A percentile compares a stretch with the other conserved stretches of the same genome.
These are phyloP conservation scores for Aspergillus carbonarius DNA, from an alignment of 2,329 filamentous ascomycete genomes.

Conservation along the genomic window DNA sequence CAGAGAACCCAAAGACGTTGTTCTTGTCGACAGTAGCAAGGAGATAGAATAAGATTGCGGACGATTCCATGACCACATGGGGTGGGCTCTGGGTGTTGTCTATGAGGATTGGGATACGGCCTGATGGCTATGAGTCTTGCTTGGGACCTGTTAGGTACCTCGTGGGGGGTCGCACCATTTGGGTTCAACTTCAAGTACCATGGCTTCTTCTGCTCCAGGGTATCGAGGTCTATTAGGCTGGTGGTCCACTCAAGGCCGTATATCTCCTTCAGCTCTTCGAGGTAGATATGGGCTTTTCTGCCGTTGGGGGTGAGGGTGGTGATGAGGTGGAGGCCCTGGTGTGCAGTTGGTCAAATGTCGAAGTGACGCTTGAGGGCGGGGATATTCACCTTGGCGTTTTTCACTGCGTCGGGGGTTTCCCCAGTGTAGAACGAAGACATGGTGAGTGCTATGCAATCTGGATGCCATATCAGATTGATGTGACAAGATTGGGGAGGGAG, in stretches of 20 bases:
- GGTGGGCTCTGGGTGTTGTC: not conserved
- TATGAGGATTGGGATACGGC: not conserved
- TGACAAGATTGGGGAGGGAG: not conserved
- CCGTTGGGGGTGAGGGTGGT: not conserved
- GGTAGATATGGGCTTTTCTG: slow-evolving; percentile 1
- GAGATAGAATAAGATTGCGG: not conserved
- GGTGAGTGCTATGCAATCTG: too few species aligned
- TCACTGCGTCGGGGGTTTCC: not conserved
- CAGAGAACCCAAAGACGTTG: not conserved
- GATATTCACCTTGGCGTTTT: not conserved
- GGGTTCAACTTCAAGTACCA: not conserved
- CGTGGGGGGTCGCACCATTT: not conserved
- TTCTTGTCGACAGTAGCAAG: not conserved
- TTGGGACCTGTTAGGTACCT: too few species aligned
- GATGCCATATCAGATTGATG: not conserved
- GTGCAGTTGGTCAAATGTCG: too few species aligned
- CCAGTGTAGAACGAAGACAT: not conserved
- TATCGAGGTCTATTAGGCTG: not conserved
- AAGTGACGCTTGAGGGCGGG: not conserved
- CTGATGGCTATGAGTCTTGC: not conserved
- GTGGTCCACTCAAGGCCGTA: not conserved
- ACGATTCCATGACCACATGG: not conserved
- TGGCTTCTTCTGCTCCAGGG: not conserved
- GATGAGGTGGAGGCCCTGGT: slow-evolving; percentile 1
- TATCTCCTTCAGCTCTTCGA: not conserved